phyloP scores from a whole-genome alignment of 2,329 filamentous ascomycete genomes.

The Gaeumannomyces tritici region DNA sequence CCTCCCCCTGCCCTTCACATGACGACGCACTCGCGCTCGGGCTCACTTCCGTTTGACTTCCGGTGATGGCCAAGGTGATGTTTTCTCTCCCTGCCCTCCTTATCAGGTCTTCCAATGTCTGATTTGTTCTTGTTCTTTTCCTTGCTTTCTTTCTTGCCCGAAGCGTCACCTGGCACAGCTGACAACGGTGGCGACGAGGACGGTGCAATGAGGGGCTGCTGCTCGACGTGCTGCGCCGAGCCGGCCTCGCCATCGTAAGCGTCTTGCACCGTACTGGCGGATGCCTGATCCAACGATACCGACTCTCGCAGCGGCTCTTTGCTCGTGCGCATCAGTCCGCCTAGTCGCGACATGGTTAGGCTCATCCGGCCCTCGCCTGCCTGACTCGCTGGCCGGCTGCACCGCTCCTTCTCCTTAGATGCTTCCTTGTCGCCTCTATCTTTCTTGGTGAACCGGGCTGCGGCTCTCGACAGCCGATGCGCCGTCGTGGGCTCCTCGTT shows the following conservation, averaged over 20 bases:
- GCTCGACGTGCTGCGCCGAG: slow-evolving; percentile 15
- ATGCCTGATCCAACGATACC: neutral
- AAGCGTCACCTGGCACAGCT: neutral
- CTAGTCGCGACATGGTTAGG: slow-evolving; percentile 45
- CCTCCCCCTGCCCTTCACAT: slow-evolving; percentile 13
- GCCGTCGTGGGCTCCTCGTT: slow-evolving; percentile 41
- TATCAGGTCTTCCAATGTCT: slow-evolving; percentile 11
- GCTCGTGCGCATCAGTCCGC: slow-evolving; percentile 39
- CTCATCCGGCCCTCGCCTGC: slow-evolving; percentile 49
- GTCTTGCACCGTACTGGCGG: neutral
- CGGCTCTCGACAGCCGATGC: slow-evolving; percentile 46
- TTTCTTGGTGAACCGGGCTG: slow-evolving; percentile 39
- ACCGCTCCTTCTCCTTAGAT: slow-evolving; percentile 10
- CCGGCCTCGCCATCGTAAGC: slow-evolving; percentile 7
- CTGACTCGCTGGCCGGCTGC: slow-evolving; percentile 49
- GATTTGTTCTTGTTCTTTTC: slow-evolving; percentile 9
- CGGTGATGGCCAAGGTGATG: slow-evolving; percentile 7
- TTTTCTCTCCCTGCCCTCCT: slow-evolving; percentile 15
- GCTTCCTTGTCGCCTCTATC: slow-evolving; percentile 1
- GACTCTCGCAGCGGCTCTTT: slow-evolving; percentile 34
- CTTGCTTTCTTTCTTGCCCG: slow-evolving; percentile 3
- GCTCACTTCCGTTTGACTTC: slow-evolving; percentile 12
- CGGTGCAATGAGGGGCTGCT: neutral
- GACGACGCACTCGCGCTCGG: slow-evolving; percentile 21
- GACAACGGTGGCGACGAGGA: neutral